A percentile compares a stretch with the other conserved stretches of the same genome.
Conservation (phyloP, 2,329 filamentous ascomycete genomes). For the Penicillium sp. region DNA sequence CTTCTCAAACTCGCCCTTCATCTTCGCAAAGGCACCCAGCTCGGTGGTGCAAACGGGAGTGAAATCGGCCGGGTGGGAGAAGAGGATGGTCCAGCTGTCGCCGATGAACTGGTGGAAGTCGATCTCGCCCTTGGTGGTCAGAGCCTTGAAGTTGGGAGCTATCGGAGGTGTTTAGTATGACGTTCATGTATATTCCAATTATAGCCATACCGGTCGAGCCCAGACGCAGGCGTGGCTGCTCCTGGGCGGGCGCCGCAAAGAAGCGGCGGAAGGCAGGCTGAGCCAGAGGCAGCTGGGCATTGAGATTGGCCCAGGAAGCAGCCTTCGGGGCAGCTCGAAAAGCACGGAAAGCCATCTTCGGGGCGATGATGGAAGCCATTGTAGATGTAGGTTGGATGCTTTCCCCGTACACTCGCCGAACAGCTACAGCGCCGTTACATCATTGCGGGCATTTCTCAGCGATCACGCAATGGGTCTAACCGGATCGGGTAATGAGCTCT, state of each 20-base stretch:
- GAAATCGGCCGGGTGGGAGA: slow-evolving; percentile 75
- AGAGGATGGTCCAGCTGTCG: slow-evolving; percentile 66
- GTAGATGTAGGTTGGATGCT: slow-evolving; percentile 1
- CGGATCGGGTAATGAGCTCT: slow-evolving; percentile 10
- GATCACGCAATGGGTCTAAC: slow-evolving; percentile 9
- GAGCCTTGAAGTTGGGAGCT: slow-evolving; percentile 66
- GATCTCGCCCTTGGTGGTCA: slow-evolving; percentile 64
- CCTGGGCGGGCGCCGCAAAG: slow-evolving; percentile 26
- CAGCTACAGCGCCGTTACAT: neutral
- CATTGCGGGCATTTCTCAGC: slow-evolving; percentile 14
- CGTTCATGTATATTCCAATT: neutral
- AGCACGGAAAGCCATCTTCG: slow-evolving; percentile 27
- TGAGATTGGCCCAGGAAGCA: slow-evolving; percentile 18
- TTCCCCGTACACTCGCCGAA: neutral
- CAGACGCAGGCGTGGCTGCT: slow-evolving; percentile 36
- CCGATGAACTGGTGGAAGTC: slow-evolving; percentile 70
- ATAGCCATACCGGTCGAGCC: slow-evolving; percentile 32
- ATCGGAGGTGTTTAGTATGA: neutral
- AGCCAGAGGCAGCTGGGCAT: slow-evolving; percentile 21
- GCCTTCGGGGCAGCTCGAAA: slow-evolving; percentile 25
- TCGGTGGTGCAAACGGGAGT: slow-evolving; percentile 96
- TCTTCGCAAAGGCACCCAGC: slow-evolving; percentile 86
- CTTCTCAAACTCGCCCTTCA: slow-evolving; percentile 83
- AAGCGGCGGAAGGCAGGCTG: slow-evolving; percentile 32
- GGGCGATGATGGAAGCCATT: slow-evolving; percentile 30